Evolutionary conservation across 2,329 filamentous ascomycete species (phyloP).

Genomic region (Ophiocordyceps camponoti-saundersi): DNA sequence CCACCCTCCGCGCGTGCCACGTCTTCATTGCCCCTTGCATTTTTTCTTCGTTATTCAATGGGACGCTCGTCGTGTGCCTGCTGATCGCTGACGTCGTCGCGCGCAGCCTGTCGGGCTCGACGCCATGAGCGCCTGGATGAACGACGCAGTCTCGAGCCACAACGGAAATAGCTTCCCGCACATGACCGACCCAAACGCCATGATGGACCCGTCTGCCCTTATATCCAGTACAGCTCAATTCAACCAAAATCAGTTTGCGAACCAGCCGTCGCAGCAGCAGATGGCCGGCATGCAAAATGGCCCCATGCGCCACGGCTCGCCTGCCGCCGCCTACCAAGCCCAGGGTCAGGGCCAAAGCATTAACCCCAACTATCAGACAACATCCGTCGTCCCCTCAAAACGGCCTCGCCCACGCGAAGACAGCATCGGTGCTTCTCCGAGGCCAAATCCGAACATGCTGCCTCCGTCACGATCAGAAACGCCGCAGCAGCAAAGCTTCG

Average conservation of each 20-base stretch:
- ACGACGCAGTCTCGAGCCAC: conserved; percentile 52
- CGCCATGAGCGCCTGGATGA: conserved; percentile 59
- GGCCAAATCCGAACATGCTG: conserved; percentile 55
- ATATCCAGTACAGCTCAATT: conserved; percentile 44
- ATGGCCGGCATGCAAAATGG: conserved; percentile 61
- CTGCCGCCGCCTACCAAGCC: conserved; percentile 46
- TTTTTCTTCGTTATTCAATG: conserved; percentile 18
- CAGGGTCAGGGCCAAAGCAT: conserved; percentile 5
- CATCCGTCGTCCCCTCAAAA: conserved; percentile 79
- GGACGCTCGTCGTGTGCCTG: conserved; percentile 19
- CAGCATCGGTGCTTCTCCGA: conserved; percentile 66
- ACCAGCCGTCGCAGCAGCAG: conserved; percentile 17
- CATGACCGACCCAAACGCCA: conserved; percentile 44
- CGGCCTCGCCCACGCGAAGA: conserved; percentile 69
- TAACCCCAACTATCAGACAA: conserved; percentile 59
- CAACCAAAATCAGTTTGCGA: conserved; percentile 41
- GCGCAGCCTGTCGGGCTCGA: conserved; percentile 26
- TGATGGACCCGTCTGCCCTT: conserved; percentile 50
- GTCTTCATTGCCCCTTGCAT: conserved; percentile 25
- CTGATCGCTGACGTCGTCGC: conserved; percentile 27
- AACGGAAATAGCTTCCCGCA: conserved; percentile 53
- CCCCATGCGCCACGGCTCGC: conserved; percentile 66
- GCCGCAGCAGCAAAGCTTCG: conserved; percentile 60
- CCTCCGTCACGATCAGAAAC: conserved; percentile 83
- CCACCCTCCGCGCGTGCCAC: conserved; percentile 24